These are phyloP conservation scores for Liquidambar formosana DNA, from an alignment of 164 flowering plant genomes.

Conservation along the genomic window DNA sequence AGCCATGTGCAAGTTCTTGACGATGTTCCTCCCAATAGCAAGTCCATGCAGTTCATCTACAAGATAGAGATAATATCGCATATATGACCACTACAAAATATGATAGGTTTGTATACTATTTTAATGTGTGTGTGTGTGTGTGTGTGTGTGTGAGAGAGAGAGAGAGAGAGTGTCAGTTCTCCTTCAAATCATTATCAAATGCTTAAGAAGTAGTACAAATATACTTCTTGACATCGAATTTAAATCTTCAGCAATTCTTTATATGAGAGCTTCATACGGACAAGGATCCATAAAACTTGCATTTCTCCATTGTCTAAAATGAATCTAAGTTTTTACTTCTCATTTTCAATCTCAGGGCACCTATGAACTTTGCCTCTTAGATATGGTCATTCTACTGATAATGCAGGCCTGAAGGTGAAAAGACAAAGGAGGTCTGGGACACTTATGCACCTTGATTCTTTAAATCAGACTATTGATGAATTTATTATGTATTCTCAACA, in stretches of 20 bases:
- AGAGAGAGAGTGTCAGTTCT: background rate
- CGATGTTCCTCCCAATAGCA: slow-evolving; percentile 83
- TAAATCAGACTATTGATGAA: background rate
- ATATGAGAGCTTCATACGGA: background rate
- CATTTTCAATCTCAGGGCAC: background rate
- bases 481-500: background rate
- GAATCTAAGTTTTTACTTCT: background rate
- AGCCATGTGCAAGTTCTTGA: slow-evolving; percentile 93
- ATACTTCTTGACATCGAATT: background rate
- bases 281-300: background rate
- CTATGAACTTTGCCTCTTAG: background rate
- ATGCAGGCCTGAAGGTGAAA: background rate
- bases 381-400: background rate
- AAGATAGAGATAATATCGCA: slow-evolving; percentile 12
- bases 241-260: background rate
- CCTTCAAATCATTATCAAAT: background rate
- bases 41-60: slow-evolving; percentile 95
- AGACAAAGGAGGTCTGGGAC: background rate
- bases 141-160: background rate
- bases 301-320: background rate
- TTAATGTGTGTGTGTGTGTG: background rate
- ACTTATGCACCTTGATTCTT: background rate
- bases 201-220: too few species aligned
- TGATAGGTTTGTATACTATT: too few species aligned
- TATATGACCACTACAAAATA: background rate